These are phyloP conservation scores for Phylloporus sp. DNA, from an alignment of 768 basidiomycete genomes.

Conservation along the genomic window DNA sequence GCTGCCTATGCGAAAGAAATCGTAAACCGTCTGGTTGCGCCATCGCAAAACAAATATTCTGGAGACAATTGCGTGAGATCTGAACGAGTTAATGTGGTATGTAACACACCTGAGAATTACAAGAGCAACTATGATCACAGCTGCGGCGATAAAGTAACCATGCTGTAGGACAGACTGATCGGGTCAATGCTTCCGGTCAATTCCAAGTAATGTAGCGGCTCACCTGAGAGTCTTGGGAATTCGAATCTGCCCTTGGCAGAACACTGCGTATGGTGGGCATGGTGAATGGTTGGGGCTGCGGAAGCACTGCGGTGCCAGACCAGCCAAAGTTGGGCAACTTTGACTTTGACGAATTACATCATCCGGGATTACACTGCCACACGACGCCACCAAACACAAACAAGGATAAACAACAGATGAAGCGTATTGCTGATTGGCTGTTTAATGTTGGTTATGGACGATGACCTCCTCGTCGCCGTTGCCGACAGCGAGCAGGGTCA, in stretches of 20 bases:
- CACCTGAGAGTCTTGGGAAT: slow-evolving; percentile 9
- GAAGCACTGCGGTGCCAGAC: background rate
- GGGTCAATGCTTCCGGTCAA: background rate
- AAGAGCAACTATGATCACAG: slow-evolving; percentile 11
- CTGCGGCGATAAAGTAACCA: slow-evolving; percentile 22
- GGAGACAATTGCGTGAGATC: slow-evolving; percentile 1
- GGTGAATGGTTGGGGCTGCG: background rate
- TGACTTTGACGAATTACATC: background rate
- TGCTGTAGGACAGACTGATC: slow-evolving; percentile 20
- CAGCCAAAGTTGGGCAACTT: background rate
- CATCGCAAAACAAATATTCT: slow-evolving; percentile 25
- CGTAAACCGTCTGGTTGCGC: slow-evolving; percentile 10
- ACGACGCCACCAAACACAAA: slow-evolving; percentile 22
- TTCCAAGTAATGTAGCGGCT: background rate
- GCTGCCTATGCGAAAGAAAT: slow-evolving; percentile 19
- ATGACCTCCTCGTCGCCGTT: slow-evolving; percentile 34
- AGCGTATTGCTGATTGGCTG: background rate
- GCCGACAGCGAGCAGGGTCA: slow-evolving; percentile 32
- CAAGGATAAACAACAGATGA: slow-evolving; percentile 13
- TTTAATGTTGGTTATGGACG: slow-evolving; percentile 23
- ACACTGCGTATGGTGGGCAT: slow-evolving; percentile 9
- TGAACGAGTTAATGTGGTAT: background rate
- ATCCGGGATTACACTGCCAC: slow-evolving; percentile 6
- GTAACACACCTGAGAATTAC: slow-evolving; percentile 19
- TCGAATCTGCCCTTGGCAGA: background rate